These are phyloP conservation scores for Proliferodiscus dingleyae DNA, from an alignment of 2,329 filamentous ascomycete species.

Conservation along the genomic window DNA sequence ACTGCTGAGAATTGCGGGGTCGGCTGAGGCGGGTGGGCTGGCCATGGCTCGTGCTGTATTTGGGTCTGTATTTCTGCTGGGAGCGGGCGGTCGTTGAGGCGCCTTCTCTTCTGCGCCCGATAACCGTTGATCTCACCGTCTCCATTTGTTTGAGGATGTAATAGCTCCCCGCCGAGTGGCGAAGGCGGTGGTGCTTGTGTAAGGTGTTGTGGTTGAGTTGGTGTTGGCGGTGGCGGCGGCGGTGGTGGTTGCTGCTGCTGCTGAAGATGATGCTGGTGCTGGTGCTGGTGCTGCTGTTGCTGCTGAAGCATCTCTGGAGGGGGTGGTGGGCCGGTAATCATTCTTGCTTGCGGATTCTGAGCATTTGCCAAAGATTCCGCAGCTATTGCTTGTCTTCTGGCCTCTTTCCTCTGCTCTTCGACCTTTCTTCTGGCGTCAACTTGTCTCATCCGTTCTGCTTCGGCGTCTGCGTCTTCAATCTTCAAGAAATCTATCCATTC, in stretches of 20 bases:
- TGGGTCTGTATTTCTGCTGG: constrained; percentile 24
- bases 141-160: constrained; percentile 18
- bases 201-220: no score
- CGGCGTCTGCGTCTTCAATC: constrained; percentile 30
- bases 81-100: constrained; percentile 23
- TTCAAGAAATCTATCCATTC: constrained; percentile 32
- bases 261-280: constrained; percentile 14
- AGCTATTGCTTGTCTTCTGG: constrained; percentile 28
- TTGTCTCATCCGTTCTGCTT: constrained; percentile 31
- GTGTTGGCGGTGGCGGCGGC: no score
- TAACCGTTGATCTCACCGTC: constrained; percentile 26
- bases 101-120: constrained; percentile 25
- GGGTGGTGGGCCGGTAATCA: constrained; percentile 16
- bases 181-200: constrained; percentile 1
- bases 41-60: constrained; percentile 24
- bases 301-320: constrained; percentile 14
- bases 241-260: no score
- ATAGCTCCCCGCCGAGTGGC: constrained; percentile 16
- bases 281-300: constrained; percentile 13
- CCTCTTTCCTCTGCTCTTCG: constrained; percentile 30
- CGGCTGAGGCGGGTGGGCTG: constrained; percentile 7
- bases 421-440: constrained; percentile 29
- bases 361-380: constrained; percentile 20
- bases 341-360: constrained; percentile 17
- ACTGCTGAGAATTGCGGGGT: constrained; percentile 14